Percentiles rank a stretch among this genome's conserved stretches.
phyloP scores from a whole-genome alignment of 495 filamentous ascomycete species.

The Sabuloglossum arenarium region DNA sequence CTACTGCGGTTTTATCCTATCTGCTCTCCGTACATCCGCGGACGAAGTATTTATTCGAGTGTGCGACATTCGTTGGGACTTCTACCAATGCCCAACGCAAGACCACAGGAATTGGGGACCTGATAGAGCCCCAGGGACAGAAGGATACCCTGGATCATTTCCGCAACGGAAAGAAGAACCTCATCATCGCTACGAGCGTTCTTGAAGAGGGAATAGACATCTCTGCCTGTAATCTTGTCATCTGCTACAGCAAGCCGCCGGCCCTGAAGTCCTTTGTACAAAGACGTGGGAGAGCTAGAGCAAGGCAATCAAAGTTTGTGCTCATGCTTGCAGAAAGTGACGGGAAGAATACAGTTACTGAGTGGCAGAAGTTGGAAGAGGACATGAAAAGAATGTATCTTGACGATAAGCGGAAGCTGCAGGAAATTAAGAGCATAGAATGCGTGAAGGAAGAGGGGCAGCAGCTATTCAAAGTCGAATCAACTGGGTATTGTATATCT shows the following conservation, averaged over 20 bases:
- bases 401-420: constrained; percentile 37
- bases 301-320: constrained; percentile 45
- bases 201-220: constrained; percentile 89
- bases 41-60: constrained; percentile 32
- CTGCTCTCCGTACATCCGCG: constrained; percentile 40
- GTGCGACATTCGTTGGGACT: constrained; percentile 54
- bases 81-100: constrained; percentile 28
- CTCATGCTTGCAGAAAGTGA: constrained; percentile 33
- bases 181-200: constrained; percentile 68
- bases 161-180: constrained; percentile 42
- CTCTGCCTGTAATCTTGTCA: constrained; percentile 61
- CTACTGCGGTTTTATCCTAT: constrained; percentile 42
- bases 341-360: constrained; percentile 16
- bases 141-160: constrained; percentile 45
- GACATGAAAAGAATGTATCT: constrained; percentile 56
- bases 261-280: constrained; percentile 82
- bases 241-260: constrained; percentile 60
- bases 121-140: constrained; percentile 33
- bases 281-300: constrained; percentile 63
- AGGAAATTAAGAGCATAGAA: constrained; percentile 29
- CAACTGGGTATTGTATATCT: constrained; percentile 27
- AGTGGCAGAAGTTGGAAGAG: constrained; percentile 44
- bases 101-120: constrained; percentile 32
- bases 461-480: constrained; percentile 24
- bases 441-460: constrained; percentile 22